Percentiles rank a stretch among this genome's conserved stretches.
phyloP scores from a whole-genome alignment of 2,329 filamentous ascomycete species.

The Trichoderma simmonsii region DNA sequence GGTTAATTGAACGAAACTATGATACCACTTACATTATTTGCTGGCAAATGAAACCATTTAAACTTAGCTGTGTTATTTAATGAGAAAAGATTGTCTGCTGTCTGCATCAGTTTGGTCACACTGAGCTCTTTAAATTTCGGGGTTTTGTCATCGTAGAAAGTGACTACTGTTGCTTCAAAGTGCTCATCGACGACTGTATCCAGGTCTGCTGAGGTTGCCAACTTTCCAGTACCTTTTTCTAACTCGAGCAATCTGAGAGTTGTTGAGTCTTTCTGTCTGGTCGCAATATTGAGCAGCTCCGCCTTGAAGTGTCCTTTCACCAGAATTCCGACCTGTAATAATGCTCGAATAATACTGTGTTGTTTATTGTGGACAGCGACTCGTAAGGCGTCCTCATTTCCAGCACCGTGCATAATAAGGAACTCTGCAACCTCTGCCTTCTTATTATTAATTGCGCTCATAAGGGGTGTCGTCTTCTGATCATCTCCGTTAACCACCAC shows the following conservation, averaged over 20 bases:
- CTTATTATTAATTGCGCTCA: neutral
- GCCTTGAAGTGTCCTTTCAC: neutral
- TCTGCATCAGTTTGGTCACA: neutral
- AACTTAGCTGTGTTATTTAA: fast-evolving
- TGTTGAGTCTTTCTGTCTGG: neutral
- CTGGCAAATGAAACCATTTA: neutral
- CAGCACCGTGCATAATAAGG: neutral
- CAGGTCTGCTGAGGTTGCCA: neutral
- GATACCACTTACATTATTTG: neutral
- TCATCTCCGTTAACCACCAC: no score
- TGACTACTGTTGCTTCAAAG: neutral
- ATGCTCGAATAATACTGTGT: neutral
- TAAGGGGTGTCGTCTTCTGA: no score
- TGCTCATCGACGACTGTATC: neutral
- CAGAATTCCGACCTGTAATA: neutral
- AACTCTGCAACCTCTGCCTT: neutral
- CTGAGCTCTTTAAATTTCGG: neutral
- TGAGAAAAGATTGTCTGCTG: fast-evolving
- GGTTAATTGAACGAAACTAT: fast-evolving
- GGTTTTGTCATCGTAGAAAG: neutral
- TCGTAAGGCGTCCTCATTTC: neutral
- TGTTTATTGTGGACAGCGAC: neutral
- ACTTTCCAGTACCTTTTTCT: neutral
- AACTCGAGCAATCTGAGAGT: neutral
- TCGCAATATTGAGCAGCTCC: neutral